phyloP scores from a whole-genome alignment of 305 asterid genomes.

The Fraxinus sp. region DNA sequence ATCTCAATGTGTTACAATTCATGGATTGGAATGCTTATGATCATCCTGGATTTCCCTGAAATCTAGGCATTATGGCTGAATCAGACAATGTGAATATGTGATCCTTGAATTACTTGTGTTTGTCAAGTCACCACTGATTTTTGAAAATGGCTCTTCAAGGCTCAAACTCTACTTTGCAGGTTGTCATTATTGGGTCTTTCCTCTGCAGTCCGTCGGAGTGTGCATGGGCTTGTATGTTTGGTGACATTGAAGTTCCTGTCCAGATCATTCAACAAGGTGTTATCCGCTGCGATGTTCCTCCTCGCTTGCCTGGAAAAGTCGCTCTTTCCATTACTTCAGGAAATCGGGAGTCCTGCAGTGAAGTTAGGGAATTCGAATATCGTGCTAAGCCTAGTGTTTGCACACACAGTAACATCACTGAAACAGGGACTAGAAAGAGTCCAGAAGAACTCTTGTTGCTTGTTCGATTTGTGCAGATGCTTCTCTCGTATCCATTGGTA shows the following conservation, averaged over 20 bases:
- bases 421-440: conserved; percentile 46
- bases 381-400: conserved; percentile 50
- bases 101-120: neutral
- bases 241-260: conserved; percentile 83
- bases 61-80: neutral
- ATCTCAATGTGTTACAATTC: neutral
- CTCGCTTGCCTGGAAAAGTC: conserved; percentile 70
- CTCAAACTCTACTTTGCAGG: conserved; percentile 46
- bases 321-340: conserved; percentile 70
- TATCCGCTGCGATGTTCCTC: conserved; percentile 81
- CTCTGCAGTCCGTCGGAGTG: conserved; percentile 66
- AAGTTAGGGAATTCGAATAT: conserved; percentile 82
- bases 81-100: neutral
- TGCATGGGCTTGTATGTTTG: conserved; percentile 94
- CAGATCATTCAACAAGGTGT: conserved; percentile 88
- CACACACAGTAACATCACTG: conserved; percentile 40
- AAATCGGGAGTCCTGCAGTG: conserved; percentile 87
- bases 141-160: neutral
- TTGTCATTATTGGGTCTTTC: conserved; percentile 82
- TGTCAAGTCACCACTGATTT: neutral
- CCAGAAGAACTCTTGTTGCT: conserved; percentile 72
- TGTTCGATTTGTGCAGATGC: conserved; percentile 75
- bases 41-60: conserved; percentile 5
- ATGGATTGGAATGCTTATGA: neutral
- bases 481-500: conserved; percentile 46